Base-by-base conservation (phyloP, 768 basidiomycete genomes). In the Mycena leptocephala region DNA sequence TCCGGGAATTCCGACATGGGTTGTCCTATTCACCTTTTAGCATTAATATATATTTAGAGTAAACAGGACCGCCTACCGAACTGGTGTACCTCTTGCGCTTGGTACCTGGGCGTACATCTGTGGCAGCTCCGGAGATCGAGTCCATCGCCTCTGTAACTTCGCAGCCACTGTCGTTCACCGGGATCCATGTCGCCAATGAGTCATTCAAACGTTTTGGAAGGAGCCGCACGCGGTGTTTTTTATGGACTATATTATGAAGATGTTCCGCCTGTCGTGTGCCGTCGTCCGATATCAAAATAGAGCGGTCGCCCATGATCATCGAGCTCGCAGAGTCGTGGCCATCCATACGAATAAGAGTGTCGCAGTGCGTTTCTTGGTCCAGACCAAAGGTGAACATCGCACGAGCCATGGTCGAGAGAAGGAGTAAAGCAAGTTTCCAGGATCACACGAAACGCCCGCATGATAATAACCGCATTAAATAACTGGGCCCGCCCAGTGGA, bases 81-180 rank as follows among this genome's bases (percentile, higher is more conserved):
- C 62, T 64, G 3, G 39, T 33, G 20, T 72, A 72, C 5, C 2
- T 20, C 28, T 72, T 72, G 7, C 71, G 71, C n/a, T 72, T 72
- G 26, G 9, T 39, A 9, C 48, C 16, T 26, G 51, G 16, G 3
- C 24, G 22, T 2, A 18, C 14, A 8, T 5, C 1, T 18, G 26
- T 30, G 9, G 13, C 10, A n/a, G 32, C 10, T 2, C 51, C 53
- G 2, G 67, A 69, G 3, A 63, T n/a, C 2, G 43, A 20, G 24
- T 55, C 59, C 59, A 53, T 18, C 28, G 28, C 11, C 1, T 18
- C 46, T 7, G 16, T 26, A 0, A 9, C 18, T 10, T 51, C 43
- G 51, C 16, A 30, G 9, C 24, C 48, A 0, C 24, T 14, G 28
- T 70, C 68, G 5, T 28, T 39, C 24, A 62, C 59, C 1, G 70